Conservation (phyloP, 2,329 filamentous ascomycete genomes). For the Chalara sp. region DNA sequence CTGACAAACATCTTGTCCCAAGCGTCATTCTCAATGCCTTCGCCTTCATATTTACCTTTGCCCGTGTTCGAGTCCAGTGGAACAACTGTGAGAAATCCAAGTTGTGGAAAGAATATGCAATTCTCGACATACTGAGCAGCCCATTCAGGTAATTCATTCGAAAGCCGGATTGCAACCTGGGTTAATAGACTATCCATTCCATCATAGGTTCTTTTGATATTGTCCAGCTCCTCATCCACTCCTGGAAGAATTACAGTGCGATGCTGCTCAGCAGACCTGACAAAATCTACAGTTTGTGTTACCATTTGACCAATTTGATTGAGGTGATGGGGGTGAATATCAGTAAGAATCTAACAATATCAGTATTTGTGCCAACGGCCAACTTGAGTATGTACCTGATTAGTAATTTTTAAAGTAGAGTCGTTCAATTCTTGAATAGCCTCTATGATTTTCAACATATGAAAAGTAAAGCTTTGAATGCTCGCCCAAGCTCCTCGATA, state of each 20-base stretch:
- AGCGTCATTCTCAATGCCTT: conserved; percentile 42
- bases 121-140: conserved; percentile 51
- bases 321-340: conserved; percentile 52
- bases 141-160: conserved; percentile 54
- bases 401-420: conserved; percentile 43
- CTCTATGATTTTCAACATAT: conserved; percentile 64
- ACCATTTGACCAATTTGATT: conserved; percentile 65
- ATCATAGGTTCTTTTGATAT: conserved; percentile 69
- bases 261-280: conserved; percentile 59
- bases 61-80: conserved; percentile 52
- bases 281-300: conserved; percentile 71
- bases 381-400: conserved; percentile 37
- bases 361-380: background rate
- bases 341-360: conserved; percentile 44
- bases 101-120: conserved; percentile 84
- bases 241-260: conserved; percentile 68
- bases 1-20: conserved; percentile 79
- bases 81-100: conserved; percentile 82
- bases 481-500: conserved; percentile 66
- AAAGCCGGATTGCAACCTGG: conserved; percentile 58
- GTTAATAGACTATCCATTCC: conserved; percentile 70
- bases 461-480: conserved; percentile 64
- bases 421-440: conserved; percentile 50
- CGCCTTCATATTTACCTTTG: conserved; percentile 56
- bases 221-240: conserved; percentile 68